A percentile compares a stretch with the other conserved stretches of the same genome.
Evolutionary conservation across 2,329 filamentous ascomycete species (phyloP).

Genomic region (Exophiala viscosa): DNA sequence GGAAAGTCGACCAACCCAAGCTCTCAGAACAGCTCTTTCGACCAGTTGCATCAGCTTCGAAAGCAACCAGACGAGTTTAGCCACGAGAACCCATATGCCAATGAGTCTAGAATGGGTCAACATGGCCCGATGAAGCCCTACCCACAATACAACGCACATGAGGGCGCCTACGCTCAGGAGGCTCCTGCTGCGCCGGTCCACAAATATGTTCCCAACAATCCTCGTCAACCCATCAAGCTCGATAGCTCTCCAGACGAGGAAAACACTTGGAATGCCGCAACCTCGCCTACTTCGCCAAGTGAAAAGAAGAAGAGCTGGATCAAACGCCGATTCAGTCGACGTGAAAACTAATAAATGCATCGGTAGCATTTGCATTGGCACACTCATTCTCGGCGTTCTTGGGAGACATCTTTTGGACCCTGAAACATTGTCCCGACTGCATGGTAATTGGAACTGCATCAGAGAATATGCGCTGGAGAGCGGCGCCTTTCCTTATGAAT

Average conservation of each 20-base stretch:
- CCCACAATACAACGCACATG: constrained; percentile 14
- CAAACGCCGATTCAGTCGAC: constrained; percentile 72
- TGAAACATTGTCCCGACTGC: constrained; percentile 2
- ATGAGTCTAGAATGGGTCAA: constrained; percentile 32
- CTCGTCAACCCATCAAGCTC: constrained; percentile 29
- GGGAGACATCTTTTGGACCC: background rate
- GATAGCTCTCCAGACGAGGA: constrained; percentile 2
- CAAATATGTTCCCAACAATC: constrained; percentile 14
- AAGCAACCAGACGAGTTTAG: constrained; percentile 42
- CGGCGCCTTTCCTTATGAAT: constrained; percentile 13
- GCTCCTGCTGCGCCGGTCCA: constrained; percentile 22
- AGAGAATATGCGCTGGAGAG: background rate
- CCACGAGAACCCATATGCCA: constrained; percentile 36
- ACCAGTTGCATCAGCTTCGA: constrained; percentile 60
- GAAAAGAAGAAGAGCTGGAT: constrained; percentile 87
- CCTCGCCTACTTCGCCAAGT: constrained; percentile 10
- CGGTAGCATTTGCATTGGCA: background rate
- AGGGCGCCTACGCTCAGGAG: constrained; percentile 28
- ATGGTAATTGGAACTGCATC: constrained; percentile 11
- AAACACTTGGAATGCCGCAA: constrained; percentile 5
- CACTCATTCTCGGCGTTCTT: constrained; percentile 13
- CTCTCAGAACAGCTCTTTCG: constrained; percentile 88
- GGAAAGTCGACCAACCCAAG: constrained; percentile 85
- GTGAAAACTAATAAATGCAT: constrained; percentile 21
- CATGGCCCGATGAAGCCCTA: constrained; percentile 9